Percentiles rank a stretch among this genome's conserved stretches.
These are phyloP conservation scores for Phytophthora europaea DNA, from an alignment of 352 stramenopile species.

Conservation along the genomic window DNA sequence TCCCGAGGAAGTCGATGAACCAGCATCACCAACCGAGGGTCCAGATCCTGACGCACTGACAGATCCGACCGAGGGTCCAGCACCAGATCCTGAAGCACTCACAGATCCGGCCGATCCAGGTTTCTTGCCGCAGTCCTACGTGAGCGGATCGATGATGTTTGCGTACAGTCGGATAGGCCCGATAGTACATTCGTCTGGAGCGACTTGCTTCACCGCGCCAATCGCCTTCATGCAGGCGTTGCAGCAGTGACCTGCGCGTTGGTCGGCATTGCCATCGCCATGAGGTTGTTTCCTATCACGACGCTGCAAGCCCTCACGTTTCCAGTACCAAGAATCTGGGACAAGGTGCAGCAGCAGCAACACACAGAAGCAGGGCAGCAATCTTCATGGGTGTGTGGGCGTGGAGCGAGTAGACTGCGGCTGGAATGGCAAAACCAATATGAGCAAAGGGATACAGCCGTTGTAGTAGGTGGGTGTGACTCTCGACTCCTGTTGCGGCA, in stretches of 20 bases:
- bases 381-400: slow-evolving; percentile 25
- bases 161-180: slow-evolving; percentile 35
- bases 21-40: slow-evolving; percentile 21
- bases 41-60: background rate
- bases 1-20: background rate
- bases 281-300: slow-evolving; percentile 45
- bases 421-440: slow-evolving; percentile 18
- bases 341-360: slow-evolving; percentile 9
- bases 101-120: slow-evolving; percentile 8
- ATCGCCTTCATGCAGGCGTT: slow-evolving; percentile 40
- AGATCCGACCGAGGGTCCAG: background rate
- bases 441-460: background rate
- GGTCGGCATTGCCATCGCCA: slow-evolving; percentile 35
- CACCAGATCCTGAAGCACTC: background rate
- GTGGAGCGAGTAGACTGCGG: background rate
- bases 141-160: slow-evolving; percentile 38
- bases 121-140: slow-evolving; percentile 21
- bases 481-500: background rate
- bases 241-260: slow-evolving; percentile 35
- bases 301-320: slow-evolving; percentile 40
- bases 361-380: slow-evolving; percentile 11
- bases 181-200: slow-evolving; percentile 45
- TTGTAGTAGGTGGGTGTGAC: background rate
- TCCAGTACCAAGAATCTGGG: slow-evolving; percentile 32
- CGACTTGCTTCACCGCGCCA: slow-evolving; percentile 29